Percentiles rank a stretch among this genome's conserved stretches.
Evolutionary conservation across 202 grass and related monocot species (phyloP).

Genomic region (Cymbopogon flexuosus): DNA sequence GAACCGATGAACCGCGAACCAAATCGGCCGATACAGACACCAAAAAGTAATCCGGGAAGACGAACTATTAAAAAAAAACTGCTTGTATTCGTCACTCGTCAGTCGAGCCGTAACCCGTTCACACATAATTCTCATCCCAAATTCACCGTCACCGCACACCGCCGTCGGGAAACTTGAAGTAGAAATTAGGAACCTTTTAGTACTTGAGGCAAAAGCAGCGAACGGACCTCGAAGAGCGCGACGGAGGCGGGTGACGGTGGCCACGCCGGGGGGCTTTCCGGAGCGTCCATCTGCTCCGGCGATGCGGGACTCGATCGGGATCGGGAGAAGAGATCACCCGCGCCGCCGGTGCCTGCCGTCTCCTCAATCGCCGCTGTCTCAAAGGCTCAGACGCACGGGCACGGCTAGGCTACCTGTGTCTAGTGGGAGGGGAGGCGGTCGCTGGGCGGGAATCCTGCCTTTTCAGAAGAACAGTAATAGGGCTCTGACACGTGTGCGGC

Average conservation of each 20-base stretch:
- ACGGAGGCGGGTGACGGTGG: not conserved
- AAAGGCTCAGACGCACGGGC: not conserved
- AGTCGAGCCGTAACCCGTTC: not conserved
- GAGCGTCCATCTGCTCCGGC: not conserved
- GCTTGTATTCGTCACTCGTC: not conserved
- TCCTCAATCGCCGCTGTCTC: not conserved
- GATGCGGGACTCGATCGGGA: not conserved
- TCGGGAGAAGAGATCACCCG: not conserved
- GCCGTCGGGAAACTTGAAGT: not conserved
- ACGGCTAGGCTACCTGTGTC: no score
- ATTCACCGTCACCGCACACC: not conserved
- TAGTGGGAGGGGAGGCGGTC: no score
- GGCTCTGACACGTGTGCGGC: not conserved
- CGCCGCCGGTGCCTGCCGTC: not conserved
- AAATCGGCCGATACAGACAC: not conserved
- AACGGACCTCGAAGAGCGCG: not conserved
- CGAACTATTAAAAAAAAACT: not conserved
- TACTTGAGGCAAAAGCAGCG: not conserved
- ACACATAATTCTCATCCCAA: not conserved
- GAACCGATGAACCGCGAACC: not conserved
- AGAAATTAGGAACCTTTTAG: not conserved
- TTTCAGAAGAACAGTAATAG: not conserved
- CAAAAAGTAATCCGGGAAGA: not conserved
- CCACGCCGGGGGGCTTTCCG: not conserved
- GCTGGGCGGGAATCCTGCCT: slow-evolving; percentile 1